Evolutionary conservation across 192 early-diverging fungal genomes (phyloP).

Genomic region (Mycoemilia scoparia): DNA sequence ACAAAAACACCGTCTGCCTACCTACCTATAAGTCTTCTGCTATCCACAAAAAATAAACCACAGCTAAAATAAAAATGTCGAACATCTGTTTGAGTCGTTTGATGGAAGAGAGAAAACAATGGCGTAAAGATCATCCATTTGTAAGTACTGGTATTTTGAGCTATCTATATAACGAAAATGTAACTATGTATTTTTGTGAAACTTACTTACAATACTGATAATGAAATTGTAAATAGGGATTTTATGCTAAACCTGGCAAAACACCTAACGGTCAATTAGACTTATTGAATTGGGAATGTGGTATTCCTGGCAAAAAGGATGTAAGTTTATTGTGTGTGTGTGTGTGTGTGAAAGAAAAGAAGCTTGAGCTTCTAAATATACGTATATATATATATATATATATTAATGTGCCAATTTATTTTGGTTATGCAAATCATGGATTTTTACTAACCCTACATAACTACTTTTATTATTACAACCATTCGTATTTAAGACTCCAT

Average conservation of each 20-base stretch:
- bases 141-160: slow-evolving; percentile 9
- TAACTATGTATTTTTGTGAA: neutral
- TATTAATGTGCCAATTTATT: too few species aligned
- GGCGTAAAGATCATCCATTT: slow-evolving; percentile 84
- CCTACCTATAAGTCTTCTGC: too few species aligned
- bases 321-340: too few species aligned
- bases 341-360: too few species aligned
- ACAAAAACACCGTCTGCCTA: too few species aligned
- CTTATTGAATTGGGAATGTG: slow-evolving; percentile 66
- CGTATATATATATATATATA: too few species aligned
- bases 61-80: slow-evolving; percentile 27
- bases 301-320: slow-evolving; percentile 51
- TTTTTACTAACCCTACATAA: neutral
- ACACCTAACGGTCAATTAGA: slow-evolving; percentile 59
- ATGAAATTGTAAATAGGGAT: slow-evolving; percentile 37
- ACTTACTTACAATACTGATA: neutral
- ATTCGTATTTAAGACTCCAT: too few species aligned
- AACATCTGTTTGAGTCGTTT: slow-evolving; percentile 62
- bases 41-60: too few species aligned
- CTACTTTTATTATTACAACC: slow-evolving; percentile 1
- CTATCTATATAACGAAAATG: neutral
- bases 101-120: slow-evolving; percentile 91
- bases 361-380: too few species aligned
- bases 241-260: slow-evolving; percentile 82
- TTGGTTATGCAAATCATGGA: too few species aligned